Conservation (phyloP, 805 yeast genomes). For the Saturnispora silvae region DNA sequence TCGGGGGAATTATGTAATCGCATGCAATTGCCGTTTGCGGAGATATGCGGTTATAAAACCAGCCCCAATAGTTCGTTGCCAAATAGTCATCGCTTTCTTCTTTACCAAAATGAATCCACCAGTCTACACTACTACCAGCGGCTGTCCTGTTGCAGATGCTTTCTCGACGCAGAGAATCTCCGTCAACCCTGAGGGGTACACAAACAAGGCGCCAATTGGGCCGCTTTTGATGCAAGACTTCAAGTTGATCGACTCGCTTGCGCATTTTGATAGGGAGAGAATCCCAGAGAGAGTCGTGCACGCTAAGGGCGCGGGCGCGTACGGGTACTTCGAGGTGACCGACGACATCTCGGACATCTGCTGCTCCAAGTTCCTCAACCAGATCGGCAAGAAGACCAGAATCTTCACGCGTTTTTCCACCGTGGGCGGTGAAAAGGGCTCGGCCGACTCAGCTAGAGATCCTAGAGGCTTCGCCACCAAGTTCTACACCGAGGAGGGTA, state of each 20-base stretch:
- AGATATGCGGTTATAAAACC: not conserved
- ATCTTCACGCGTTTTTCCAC: conserved; percentile 71
- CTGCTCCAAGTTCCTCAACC: conserved; percentile 57
- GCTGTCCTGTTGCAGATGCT: conserved; percentile 67
- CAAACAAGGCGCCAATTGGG: conserved; percentile 35
- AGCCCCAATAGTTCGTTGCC: not conserved
- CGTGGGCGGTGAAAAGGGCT: conserved; percentile 78
- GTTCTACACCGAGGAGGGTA: conserved; percentile 75
- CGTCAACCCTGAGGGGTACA: conserved; percentile 29
- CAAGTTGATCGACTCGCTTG: conserved; percentile 66
- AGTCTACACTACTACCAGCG: conserved; percentile 60
- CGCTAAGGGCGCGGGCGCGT: conserved; percentile 91
- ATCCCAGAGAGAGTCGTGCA: conserved; percentile 91
- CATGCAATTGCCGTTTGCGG: not conserved
- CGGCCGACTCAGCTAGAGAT: conserved; percentile 77
- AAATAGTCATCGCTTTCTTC: not conserved
- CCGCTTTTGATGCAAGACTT: conserved; percentile 77
- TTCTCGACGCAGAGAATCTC: conserved; percentile 71
- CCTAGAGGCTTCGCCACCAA: conserved; percentile 81
- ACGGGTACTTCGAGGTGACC: conserved; percentile 77
- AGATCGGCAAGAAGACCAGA: conserved; percentile 72
- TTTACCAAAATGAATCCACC: conserved; percentile 30
- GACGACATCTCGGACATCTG: conserved; percentile 72
- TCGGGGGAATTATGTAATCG: not conserved
- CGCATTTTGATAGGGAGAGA: conserved; percentile 84